These are phyloP conservation scores for Punica granatum DNA, from an alignment of 345 rosid genomes.

Conservation along the genomic window DNA sequence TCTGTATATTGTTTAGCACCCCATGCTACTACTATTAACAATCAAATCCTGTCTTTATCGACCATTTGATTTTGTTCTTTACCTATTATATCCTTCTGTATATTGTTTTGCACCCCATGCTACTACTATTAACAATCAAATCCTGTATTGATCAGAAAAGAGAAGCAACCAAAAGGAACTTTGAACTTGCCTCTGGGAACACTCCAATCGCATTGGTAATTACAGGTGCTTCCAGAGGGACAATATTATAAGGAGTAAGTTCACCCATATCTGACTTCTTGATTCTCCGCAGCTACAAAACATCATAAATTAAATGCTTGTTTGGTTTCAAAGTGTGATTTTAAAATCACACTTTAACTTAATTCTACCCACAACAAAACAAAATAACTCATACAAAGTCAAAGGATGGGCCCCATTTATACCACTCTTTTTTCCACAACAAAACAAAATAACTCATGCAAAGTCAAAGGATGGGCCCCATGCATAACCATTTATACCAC, in stretches of 20 bases:
- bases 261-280: conserved; percentile 70
- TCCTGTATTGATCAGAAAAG: not conserved
- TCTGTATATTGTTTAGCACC: not conserved
- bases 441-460: too few relatives aligned
- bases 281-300: conserved; percentile 59
- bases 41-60: not conserved
- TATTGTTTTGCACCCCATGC: not conserved
- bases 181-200: conserved; percentile 76
- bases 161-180: not conserved
- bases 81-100: not conserved
- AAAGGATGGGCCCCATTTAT: too few relatives aligned
- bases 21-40: not conserved
- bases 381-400: too few relatives aligned
- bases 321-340: too few relatives aligned
- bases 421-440: too few relatives aligned
- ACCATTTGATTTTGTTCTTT: not conserved
- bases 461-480: too few relatives aligned
- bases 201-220: conserved; percentile 78
- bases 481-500: too few relatives aligned
- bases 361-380: too few relatives aligned
- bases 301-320: conserved; percentile 16
- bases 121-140: not conserved
- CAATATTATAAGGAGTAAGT: conserved; percentile 79
- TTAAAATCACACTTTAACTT: too few relatives aligned
- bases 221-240: conserved; percentile 83